phyloP scores from a whole-genome alignment of 2,329 filamentous ascomycete species.

The Fusarium pseudocircinatum region DNA sequence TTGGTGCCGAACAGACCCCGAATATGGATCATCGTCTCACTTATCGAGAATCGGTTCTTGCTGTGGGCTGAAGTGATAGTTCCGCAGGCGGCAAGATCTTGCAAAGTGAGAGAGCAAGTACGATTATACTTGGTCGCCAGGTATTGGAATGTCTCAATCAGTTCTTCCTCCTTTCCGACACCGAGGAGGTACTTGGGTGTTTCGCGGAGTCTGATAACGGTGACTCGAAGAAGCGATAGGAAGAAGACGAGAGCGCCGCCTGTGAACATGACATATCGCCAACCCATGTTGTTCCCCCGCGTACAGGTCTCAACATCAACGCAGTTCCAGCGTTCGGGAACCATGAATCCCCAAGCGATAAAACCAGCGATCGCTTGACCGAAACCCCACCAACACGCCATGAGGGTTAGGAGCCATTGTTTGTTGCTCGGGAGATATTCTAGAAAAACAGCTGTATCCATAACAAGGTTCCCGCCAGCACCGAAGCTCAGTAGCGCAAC shows the following conservation, averaged over 20 bases:
- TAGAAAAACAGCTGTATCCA: conserved; percentile 20
- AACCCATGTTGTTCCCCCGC: neutral
- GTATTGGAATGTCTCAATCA: conserved; percentile 2
- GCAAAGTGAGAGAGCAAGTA: neutral
- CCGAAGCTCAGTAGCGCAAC: conserved; percentile 2
- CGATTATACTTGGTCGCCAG: conserved; percentile 4
- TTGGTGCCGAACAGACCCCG: conserved; percentile 5
- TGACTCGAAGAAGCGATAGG: conserved; percentile 9
- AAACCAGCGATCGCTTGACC: conserved; percentile 11
- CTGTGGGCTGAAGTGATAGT: conserved; percentile 45
- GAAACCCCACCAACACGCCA: conserved; percentile 25
- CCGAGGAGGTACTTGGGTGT: conserved; percentile 17
- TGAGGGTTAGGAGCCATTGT: conserved; percentile 11
- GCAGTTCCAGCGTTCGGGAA: neutral
- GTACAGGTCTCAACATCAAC: neutral
- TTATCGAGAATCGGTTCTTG: conserved; percentile 49
- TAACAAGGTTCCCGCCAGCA: conserved; percentile 9
- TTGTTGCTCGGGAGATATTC: conserved; percentile 10
- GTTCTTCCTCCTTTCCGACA: neutral
- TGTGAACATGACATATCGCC: conserved; percentile 31
- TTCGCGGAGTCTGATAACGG: neutral
- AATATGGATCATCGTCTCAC: neutral
- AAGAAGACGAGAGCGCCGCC: conserved; percentile 10
- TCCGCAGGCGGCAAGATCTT: conserved; percentile 8
- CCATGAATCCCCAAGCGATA: conserved; percentile 10